Conservation (phyloP, 371 early-diverging fungal species). For the Lichtheimia ramosa region DNA sequence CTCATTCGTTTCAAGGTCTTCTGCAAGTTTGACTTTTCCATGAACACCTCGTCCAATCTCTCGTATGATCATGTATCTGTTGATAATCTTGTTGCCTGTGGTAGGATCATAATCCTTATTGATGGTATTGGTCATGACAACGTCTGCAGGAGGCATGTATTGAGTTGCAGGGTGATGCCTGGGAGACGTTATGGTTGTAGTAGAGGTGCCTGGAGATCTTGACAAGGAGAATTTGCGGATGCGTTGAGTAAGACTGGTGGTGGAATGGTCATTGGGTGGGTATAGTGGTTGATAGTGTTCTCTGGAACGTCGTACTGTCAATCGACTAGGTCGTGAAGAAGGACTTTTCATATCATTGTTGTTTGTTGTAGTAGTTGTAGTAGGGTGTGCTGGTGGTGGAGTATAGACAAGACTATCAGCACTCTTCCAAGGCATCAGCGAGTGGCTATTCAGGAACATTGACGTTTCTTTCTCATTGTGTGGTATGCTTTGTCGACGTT, state of each 20-base stretch:
- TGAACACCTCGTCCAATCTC: conserved; percentile 96
- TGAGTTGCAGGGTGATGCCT: conserved; percentile 7
- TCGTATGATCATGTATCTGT: conserved; percentile 86
- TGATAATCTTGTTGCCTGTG: conserved; percentile 91
- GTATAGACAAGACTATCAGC: conserved; percentile 22
- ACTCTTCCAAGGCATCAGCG: conserved; percentile 26
- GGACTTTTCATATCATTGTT: no score
- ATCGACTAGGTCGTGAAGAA: background rate
- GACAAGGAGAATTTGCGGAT: conserved; percentile 22
- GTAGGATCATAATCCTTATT: conserved; percentile 77
- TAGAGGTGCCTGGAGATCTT: conserved; percentile 14
- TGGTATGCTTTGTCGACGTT: conserved; percentile 19
- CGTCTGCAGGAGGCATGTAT: conserved; percentile 7
- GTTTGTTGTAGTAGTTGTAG: background rate
- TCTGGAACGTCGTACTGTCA: background rate
- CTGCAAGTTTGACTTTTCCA: conserved; percentile 92
- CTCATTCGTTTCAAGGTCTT: conserved; percentile 76
- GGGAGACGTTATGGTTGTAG: conserved; percentile 1
- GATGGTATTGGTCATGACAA: conserved; percentile 64
- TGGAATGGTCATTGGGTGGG: conserved; percentile 6
- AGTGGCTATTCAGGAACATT: conserved; percentile 14
- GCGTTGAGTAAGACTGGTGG: conserved; percentile 6
- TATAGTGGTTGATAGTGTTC: conserved; percentile 1
- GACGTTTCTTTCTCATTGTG: conserved; percentile 13
- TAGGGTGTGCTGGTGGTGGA: conserved; percentile 2